phyloP scores from a whole-genome alignment of 2,329 filamentous ascomycete genomes.

The Simplicillium sp. region DNA sequence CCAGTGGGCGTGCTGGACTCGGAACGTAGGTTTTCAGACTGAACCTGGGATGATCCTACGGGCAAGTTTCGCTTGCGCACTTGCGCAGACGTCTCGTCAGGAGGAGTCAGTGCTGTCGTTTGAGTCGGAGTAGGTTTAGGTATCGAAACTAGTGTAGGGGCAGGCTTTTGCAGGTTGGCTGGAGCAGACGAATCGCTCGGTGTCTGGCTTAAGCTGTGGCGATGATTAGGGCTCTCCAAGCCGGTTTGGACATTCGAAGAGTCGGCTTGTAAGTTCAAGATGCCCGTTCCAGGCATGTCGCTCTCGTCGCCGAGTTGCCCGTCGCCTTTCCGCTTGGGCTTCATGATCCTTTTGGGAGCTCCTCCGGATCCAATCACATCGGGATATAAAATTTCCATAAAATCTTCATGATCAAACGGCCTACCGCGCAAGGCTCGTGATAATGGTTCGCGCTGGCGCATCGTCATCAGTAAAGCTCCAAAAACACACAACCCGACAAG shows the following conservation, averaged over 20 bases:
- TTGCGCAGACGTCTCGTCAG: slow-evolving; percentile 38
- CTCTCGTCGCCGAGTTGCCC: slow-evolving; percentile 33
- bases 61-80: slow-evolving; percentile 32
- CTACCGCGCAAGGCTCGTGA: slow-evolving; percentile 47
- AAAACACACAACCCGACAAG: background rate
- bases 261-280: slow-evolving; percentile 34
- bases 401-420: slow-evolving; percentile 51
- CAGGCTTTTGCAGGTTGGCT: slow-evolving; percentile 13
- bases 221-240: slow-evolving; percentile 1
- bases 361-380: slow-evolving; percentile 51
- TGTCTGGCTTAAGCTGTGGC: too few species aligned
- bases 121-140: slow-evolving; percentile 5
- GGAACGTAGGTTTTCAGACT: slow-evolving; percentile 8
- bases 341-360: slow-evolving; percentile 49
- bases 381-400: slow-evolving; percentile 50
- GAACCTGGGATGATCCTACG: slow-evolving; percentile 8
- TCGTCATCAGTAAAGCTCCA: background rate
- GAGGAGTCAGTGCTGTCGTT: slow-evolving; percentile 41
- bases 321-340: slow-evolving; percentile 40
- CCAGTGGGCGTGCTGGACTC: background rate
- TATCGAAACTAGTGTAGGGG: slow-evolving; percentile 1
- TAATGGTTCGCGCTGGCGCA: slow-evolving; percentile 43
- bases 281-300: slow-evolving; percentile 34
- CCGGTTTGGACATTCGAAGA: slow-evolving; percentile 1
- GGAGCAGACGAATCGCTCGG: background rate